Percentiles rank a stretch among this genome's conserved stretches.
phyloP scores from a whole-genome alignment of 164 flowering plant species.

The Brasenia schreberi region DNA sequence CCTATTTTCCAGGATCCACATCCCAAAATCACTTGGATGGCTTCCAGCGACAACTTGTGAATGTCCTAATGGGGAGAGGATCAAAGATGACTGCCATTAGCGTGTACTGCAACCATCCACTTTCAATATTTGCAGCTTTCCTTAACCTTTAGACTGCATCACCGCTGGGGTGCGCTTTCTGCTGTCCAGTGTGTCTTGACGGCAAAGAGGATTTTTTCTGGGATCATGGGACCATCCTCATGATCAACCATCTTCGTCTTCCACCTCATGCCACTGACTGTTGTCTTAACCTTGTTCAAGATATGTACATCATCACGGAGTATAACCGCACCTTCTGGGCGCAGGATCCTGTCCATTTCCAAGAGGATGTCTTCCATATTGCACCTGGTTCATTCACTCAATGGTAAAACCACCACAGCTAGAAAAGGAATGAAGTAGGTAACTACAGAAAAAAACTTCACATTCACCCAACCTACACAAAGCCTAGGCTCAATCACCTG shows the following conservation, averaged over 20 bases:
- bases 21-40: neutral
- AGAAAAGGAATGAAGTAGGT: too few species aligned
- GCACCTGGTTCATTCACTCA: constrained; percentile 31
- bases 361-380: constrained; percentile 62
- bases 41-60: neutral
- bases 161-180: constrained; percentile 35
- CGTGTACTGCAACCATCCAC: neutral
- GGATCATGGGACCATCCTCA: constrained; percentile 81
- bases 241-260: constrained; percentile 73
- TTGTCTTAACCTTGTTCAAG: constrained; percentile 53
- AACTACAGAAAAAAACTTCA: too few species aligned
- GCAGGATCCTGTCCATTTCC: constrained; percentile 85
- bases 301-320: constrained; percentile 75
- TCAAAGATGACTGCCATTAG: neutral
- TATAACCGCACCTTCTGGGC: constrained; percentile 91
- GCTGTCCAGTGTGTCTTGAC: constrained; percentile 79
- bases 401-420: neutral
- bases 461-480: too few species aligned
- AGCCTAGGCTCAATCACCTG: too few species aligned
- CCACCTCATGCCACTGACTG: constrained; percentile 71
- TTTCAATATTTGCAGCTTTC: neutral
- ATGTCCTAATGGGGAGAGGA: neutral
- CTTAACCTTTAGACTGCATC: neutral
- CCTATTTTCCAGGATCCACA: neutral
- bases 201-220: constrained; percentile 65